phyloP scores from a whole-genome alignment of 148 eudicot genomes.

The Camellia granthamiana region DNA sequence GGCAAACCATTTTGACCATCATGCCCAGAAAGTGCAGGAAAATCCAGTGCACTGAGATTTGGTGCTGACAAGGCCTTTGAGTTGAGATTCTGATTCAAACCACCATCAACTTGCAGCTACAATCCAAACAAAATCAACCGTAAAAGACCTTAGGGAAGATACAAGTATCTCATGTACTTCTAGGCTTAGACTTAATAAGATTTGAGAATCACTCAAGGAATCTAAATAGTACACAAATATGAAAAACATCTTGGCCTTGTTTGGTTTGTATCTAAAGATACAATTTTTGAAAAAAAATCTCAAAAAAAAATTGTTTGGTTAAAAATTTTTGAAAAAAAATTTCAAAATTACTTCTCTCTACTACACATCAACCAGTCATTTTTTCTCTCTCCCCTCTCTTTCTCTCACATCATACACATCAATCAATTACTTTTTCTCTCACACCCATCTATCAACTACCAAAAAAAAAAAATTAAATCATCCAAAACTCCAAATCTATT shows the following conservation, averaged over 20 bases:
- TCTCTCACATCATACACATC: too few species aligned
- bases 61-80: conserved; percentile 69
- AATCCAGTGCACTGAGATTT: conserved; percentile 70
- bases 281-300: too few species aligned
- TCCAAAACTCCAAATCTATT: too few species aligned
- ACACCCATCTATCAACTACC: too few species aligned
- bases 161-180: background rate
- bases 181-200: background rate
- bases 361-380: too few species aligned
- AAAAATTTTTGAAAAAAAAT: too few species aligned
- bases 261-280: too few species aligned
- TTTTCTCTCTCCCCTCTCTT: too few species aligned
- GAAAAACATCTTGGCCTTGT: background rate
- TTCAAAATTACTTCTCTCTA: too few species aligned
- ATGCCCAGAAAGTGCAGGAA: conserved; percentile 69
- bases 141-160: conserved; percentile 5
- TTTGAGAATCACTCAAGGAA: background rate
- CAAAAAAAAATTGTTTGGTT: too few species aligned
- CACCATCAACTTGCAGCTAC: conserved; percentile 93
- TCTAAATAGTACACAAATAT: background rate
- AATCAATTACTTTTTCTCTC: too few species aligned
- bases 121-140: conserved; percentile 18
- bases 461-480: too few species aligned
- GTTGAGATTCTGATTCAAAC: conserved; percentile 53
- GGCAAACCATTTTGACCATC: conserved; percentile 48